A percentile compares a stretch with the other conserved stretches of the same genome.
phyloP scores from a whole-genome alignment of 768 basidiomycete species.

The Chalciporus chontae region DNA sequence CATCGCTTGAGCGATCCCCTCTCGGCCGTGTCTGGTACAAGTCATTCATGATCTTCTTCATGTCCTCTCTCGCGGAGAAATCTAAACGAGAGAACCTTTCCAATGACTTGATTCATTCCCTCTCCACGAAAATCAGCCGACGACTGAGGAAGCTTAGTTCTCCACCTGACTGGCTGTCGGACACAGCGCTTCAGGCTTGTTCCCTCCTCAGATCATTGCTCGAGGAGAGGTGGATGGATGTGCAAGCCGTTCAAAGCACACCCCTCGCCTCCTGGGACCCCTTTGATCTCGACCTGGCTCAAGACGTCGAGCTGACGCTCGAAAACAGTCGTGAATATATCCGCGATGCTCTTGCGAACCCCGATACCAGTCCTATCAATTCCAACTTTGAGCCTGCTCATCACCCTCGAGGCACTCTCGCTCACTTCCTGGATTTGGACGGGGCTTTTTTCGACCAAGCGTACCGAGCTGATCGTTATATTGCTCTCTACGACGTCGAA shows the following conservation, averaged over 20 bases:
- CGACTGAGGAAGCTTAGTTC: conserved; percentile 26
- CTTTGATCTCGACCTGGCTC: conserved; percentile 21
- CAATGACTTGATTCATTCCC: conserved; percentile 28
- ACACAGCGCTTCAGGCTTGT: conserved; percentile 34
- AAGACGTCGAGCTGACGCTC: conserved; percentile 36
- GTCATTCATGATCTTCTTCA: conserved; percentile 42
- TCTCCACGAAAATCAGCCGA: conserved; percentile 27
- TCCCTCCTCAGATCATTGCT: conserved; percentile 14
- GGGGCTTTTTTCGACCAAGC: conserved; percentile 13
- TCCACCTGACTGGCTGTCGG: conserved; percentile 34
- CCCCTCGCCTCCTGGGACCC: conserved; percentile 29
- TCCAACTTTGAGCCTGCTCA: neutral
- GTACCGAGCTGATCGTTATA: conserved; percentile 5
- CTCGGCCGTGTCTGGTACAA: conserved; percentile 37
- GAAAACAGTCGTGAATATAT: conserved; percentile 28
- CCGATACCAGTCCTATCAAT: neutral
- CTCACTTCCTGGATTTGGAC: conserved; percentile 15
- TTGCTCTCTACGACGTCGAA: conserved; percentile 38
- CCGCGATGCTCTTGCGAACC: conserved; percentile 8
- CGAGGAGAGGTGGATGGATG: conserved; percentile 33
- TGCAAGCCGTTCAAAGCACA: conserved; percentile 22
- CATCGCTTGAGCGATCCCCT: conserved; percentile 19
- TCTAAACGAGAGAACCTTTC: conserved; percentile 12
- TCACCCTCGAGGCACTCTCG: conserved; percentile 10
- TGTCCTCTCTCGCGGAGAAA: conserved; percentile 24